Base-by-base conservation (phyloP, 352 stramenopile genomes). In the Globisporangium spinosum region DNA sequence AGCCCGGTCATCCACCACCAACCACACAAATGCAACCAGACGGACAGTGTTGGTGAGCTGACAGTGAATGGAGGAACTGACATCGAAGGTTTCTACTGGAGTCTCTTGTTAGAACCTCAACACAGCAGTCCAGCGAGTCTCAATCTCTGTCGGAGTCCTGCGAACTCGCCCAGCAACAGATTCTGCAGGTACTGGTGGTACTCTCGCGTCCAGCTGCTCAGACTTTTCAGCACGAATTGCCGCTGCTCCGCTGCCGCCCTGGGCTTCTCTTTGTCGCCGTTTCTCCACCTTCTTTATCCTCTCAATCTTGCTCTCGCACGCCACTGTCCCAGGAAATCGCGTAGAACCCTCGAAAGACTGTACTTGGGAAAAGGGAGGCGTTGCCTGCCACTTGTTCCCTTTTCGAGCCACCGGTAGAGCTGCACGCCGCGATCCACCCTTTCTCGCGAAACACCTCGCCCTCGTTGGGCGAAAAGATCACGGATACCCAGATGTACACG, bases 151-250 rank as follows among this genome's bases (percentile, higher is more conserved):
- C 29, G 25, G 29, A 58, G 58, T 13, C 40, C 35, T n/a, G 64
- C 22, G 15, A 51, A 34, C 23, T 38, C 40, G 55, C 63, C 40
- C 9, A 58, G 17, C 3, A 69, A 29, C 38, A 60, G 22, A 15
- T 69, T 69, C 54, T 64, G 40, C 54, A 63, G 55, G 20, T 20
- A 17, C 63, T 69, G 64, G 55, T 69, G 64, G 54, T 58, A 69
- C 25, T 34, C 34, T 8, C 64, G 55, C 55, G 55, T 63, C 54
- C 45, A 34, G 25, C 20, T 57, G 6, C 25, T 47, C n/a, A 69
- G 34, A 3, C 25, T 49, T 1, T 51, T 2, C 25, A 69, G 64
- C 40, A 69, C 64, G 4, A 47, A 45, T 40, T 58, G 55, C 1
- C 25, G 43, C 27, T 49, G 27, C 22, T 47, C 34, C 9, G 2